Percentiles rank a stretch among this genome's conserved stretches.
phyloP scores from a whole-genome alignment of 202 grass and related monocot genomes.

The Saccharum hybrid region DNA sequence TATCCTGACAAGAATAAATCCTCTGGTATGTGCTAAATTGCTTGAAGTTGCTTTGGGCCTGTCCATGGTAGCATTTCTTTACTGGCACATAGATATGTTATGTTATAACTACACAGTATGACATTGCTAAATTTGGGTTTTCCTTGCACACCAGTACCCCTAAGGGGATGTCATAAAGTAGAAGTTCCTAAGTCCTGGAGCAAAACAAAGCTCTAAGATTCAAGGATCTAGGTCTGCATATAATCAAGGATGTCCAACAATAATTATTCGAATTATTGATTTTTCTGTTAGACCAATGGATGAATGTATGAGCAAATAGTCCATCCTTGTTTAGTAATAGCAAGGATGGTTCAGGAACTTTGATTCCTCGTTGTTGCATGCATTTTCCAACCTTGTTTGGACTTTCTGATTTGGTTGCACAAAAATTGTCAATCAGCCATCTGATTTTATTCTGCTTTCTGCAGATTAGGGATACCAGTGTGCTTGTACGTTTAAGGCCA shows the following conservation, averaged over 20 bases:
- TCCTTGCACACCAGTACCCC: constrained; percentile 10
- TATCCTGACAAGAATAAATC: constrained; percentile 95
- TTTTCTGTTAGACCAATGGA: not conserved
- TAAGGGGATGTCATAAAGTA: constrained; percentile 25
- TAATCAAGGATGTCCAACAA: not conserved
- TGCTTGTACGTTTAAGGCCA: constrained; percentile 89
- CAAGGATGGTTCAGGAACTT: not conserved
- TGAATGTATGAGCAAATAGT: not conserved
- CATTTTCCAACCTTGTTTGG: not conserved
- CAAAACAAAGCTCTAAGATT: constrained; percentile 6
- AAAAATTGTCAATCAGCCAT: not conserved
- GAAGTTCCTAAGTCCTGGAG: not conserved
- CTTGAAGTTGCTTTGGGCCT: constrained; percentile 38
- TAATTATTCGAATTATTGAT: not conserved
- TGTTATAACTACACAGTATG: constrained; percentile 6
- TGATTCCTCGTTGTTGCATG: constrained; percentile 3
- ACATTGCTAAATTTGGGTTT: constrained; percentile 13
- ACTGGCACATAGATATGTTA: constrained; percentile 32
- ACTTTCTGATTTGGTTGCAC: constrained; percentile 7
- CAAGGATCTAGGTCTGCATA: not conserved
- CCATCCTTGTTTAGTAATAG: not conserved
- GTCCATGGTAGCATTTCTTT: constrained; percentile 7
- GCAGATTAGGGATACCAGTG: constrained; percentile 95
- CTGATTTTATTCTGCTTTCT: constrained; percentile 43
- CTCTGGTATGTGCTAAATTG: constrained; percentile 66